Evolutionary conservation across 345 rosid species (phyloP).

Genomic region (Salix exigua): DNA sequence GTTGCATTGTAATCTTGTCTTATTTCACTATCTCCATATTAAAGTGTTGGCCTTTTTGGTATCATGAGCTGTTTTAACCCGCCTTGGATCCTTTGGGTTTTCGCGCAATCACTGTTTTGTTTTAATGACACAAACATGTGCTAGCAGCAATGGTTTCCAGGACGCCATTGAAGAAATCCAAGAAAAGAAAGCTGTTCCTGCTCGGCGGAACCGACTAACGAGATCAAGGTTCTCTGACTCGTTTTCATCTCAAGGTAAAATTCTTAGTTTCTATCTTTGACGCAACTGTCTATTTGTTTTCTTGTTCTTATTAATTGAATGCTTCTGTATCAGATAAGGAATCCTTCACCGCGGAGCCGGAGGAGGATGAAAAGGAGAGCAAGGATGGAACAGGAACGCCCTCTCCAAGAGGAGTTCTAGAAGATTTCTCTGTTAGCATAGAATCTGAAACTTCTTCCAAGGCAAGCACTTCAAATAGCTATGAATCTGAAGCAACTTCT

Average conservation of each 20-base stretch:
- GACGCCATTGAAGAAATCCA: slow-evolving; percentile 25
- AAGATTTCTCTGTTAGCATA: slow-evolving; percentile 34
- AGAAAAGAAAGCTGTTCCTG: slow-evolving; percentile 22
- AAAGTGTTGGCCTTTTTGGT: not conserved
- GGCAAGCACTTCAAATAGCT: slow-evolving; percentile 6
- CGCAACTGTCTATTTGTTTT: not conserved
- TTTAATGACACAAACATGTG: not conserved
- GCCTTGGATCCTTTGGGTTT: not conserved
- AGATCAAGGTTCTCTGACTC: slow-evolving; percentile 50
- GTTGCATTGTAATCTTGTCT: not conserved
- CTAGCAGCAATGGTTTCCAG: slow-evolving; percentile 28
- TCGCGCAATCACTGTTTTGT: not conserved
- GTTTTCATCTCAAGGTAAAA: slow-evolving; percentile 43
- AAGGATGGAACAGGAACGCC: not conserved
- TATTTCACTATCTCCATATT: too few relatives aligned
- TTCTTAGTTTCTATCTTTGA: not conserved
- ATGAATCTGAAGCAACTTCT: slow-evolving; percentile 22
- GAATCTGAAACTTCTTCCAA: slow-evolving; percentile 36
- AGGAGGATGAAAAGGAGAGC: not conserved
- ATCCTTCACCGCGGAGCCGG: slow-evolving; percentile 22
- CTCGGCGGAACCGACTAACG: slow-evolving; percentile 22
- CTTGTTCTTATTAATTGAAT: not conserved
- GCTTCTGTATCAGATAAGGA: slow-evolving; percentile 26
- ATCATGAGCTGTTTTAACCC: not conserved
- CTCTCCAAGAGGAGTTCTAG: slow-evolving; percentile 19